Evolutionary conservation across 2,329 filamentous ascomycete species (phyloP).

Genomic region (Clarireedia homoeocarpa): DNA sequence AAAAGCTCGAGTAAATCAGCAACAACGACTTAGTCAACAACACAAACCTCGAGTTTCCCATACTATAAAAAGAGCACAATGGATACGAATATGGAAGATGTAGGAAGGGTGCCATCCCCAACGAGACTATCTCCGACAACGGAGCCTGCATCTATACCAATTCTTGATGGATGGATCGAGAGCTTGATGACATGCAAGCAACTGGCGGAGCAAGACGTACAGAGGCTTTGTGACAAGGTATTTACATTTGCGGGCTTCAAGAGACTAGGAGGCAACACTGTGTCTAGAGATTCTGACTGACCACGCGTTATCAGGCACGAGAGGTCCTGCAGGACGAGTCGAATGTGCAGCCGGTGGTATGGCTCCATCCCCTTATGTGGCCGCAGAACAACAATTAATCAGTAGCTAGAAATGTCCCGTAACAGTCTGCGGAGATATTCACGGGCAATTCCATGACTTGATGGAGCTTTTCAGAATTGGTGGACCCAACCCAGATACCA

Average conservation of each 20-base stretch:
- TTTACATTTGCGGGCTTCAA: conserved; percentile 28
- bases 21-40: conserved; percentile 13
- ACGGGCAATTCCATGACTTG: conserved; percentile 96
- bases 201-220: conserved; percentile 87
- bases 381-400: conserved; percentile 21
- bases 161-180: conserved; percentile 97
- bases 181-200: conserved; percentile 98
- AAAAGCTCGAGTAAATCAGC: conserved; percentile 21
- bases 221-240: conserved; percentile 97
- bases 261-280: neutral
- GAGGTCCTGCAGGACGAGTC: conserved; percentile 97
- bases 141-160: conserved; percentile 85
- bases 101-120: conserved; percentile 73
- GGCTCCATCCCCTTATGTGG: conserved; percentile 30
- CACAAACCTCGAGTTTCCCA: conserved; percentile 5
- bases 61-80: conserved; percentile 39
- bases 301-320: conserved; percentile 56
- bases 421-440: conserved; percentile 97
- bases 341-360: conserved; percentile 97
- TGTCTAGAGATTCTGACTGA: neutral
- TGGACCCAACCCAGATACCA: conserved; percentile 94
- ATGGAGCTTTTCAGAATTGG: conserved; percentile 99
- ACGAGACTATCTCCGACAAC: conserved; percentile 67
- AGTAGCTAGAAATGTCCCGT: conserved; percentile 81
- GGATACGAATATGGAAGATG: conserved; percentile 99